Conservation (phyloP, 2,329 filamentous ascomycete species). For the Daldinia sp. region DNA sequence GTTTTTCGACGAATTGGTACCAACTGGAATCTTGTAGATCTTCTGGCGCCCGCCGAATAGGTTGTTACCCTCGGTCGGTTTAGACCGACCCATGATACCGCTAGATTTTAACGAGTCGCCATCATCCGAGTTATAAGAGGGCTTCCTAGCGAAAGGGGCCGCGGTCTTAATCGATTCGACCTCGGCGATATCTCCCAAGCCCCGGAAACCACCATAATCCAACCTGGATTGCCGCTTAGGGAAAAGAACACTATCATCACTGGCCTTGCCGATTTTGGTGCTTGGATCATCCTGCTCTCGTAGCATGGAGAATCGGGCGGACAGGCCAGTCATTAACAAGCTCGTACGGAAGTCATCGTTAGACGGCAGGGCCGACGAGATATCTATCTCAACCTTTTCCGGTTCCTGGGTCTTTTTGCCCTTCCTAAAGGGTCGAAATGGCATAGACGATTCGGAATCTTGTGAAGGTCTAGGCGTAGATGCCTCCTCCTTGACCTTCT, state of each 20-base stretch:
- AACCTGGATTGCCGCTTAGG: constrained; percentile 83
- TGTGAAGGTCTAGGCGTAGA: constrained; percentile 58
- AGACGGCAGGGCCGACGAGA: constrained; percentile 77
- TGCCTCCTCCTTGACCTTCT: constrained; percentile 69
- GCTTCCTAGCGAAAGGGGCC: constrained; percentile 63
- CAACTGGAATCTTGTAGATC: constrained; percentile 82
- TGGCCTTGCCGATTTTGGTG: constrained; percentile 90
- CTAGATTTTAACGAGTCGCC: constrained; percentile 66
- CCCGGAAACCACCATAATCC: constrained; percentile 69
- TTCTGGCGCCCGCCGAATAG: constrained; percentile 96
- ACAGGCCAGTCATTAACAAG: constrained; percentile 92
- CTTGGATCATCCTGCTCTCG: constrained; percentile 91
- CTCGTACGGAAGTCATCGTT: constrained; percentile 94
- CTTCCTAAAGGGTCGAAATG: constrained; percentile 65
- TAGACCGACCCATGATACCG: constrained; percentile 84
- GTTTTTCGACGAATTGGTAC: constrained; percentile 54
- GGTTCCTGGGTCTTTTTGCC: constrained; percentile 63
- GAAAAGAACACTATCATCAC: constrained; percentile 90
- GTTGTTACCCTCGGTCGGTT: constrained; percentile 88
- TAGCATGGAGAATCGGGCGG: constrained; percentile 95
- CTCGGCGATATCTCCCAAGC: constrained; percentile 86
- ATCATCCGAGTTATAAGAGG: constrained; percentile 74
- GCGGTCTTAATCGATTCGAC: constrained; percentile 79
- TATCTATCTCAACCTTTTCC: constrained; percentile 74
- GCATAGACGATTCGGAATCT: constrained; percentile 62